Base-by-base conservation (phyloP, 2,329 filamentous ascomycete species). In the Paramyrothecium sp. region DNA sequence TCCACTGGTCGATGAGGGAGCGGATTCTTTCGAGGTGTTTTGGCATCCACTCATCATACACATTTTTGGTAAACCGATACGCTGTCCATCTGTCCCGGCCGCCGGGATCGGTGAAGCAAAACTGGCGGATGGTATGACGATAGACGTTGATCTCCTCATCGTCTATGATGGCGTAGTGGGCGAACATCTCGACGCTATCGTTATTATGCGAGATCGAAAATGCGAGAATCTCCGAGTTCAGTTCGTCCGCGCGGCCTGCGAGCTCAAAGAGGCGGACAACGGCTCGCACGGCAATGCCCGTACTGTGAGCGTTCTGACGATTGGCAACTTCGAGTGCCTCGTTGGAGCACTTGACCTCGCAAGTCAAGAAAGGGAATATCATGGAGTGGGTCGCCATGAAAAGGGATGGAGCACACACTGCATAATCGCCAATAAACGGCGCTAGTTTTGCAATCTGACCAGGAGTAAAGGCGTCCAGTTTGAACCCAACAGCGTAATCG, bases 161-260 rank as follows among this genome's bases (percentile, higher is more conserved):
- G 52, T 75, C 69, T 44, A 76, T 71, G 8, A 73, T 64, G 8
- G 73, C 63, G 54, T 76, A 76, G 51, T 77, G 65, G 33, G 73
- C 69, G 55, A 74, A 75, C 38, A 76, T 75, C 30, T 67, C 59
- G 11, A 74, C 71, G 2, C 61, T 62, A 3, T 19, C 3, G 21
- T 56, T 20, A 44, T 56, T 22, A 41, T 56, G 20, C 13, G 41
- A 46, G 41, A 46, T 21, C 5, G 41, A 46, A 16, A 46, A 46
- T 4, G 41, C 4, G 17, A 46, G 41, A 12, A 46, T 21, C 20
- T 46, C 5, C 7, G 5, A 7, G 20, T 46, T 4, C 5, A 46
- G 4, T 16, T 46, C 41, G 5, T 46, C 13, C 41, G 4, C 41
- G 5, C 41, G 41, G 5, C 13, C 13, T 7, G 13, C 41, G 7